These are phyloP conservation scores for Penicillium oxalicum DNA, from an alignment of 2,329 filamentous ascomycete species.

Conservation along the genomic window DNA sequence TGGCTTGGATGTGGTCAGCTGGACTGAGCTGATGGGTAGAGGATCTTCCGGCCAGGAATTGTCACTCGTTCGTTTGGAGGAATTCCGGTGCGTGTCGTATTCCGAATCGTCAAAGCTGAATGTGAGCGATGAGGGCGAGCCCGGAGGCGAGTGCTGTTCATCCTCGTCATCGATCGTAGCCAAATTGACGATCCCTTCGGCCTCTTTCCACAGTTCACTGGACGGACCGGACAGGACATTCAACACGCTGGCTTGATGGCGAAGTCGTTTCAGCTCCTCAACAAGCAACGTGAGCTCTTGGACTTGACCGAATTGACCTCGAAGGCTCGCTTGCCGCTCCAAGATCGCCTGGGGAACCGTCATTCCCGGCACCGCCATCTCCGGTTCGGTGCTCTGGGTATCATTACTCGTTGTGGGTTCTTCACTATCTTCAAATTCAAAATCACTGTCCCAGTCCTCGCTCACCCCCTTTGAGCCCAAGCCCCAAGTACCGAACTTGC, in stretches of 20 bases:
- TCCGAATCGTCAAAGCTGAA: conserved; percentile 56
- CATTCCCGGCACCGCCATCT: conserved; percentile 29
- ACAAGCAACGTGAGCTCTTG: conserved; percentile 60
- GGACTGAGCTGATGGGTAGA: conserved; percentile 17
- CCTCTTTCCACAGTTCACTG: conserved; percentile 56
- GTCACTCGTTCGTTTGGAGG: conserved; percentile 28
- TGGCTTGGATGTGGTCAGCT: conserved; percentile 17
- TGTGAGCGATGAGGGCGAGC: conserved; percentile 52
- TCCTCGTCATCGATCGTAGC: conserved; percentile 60
- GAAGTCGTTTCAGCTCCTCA: conserved; percentile 59
- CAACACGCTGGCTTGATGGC: conserved; percentile 49
- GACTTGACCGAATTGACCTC: conserved; percentile 59
- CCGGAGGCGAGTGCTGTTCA: conserved; percentile 43
- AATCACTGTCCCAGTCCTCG: conserved; percentile 65
- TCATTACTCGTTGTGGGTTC: conserved; percentile 42
- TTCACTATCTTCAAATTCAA: conserved; percentile 55
- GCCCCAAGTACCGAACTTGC: conserved; percentile 63
- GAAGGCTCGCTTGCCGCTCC: conserved; percentile 59
- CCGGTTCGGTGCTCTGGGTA: conserved; percentile 22
- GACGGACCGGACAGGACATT: conserved; percentile 50
- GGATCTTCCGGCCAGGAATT: conserved; percentile 27
- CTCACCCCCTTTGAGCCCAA: conserved; percentile 60
- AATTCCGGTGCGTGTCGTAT: conserved; percentile 39
- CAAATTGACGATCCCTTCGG: conserved; percentile 61
- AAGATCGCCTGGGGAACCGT: conserved; percentile 56